Evolutionary conservation across 1,284 basidiomycete genomes (phyloP), one percentile per base, ranked within the genome.

Genomic region (Ganoderma multipileum): DNA sequence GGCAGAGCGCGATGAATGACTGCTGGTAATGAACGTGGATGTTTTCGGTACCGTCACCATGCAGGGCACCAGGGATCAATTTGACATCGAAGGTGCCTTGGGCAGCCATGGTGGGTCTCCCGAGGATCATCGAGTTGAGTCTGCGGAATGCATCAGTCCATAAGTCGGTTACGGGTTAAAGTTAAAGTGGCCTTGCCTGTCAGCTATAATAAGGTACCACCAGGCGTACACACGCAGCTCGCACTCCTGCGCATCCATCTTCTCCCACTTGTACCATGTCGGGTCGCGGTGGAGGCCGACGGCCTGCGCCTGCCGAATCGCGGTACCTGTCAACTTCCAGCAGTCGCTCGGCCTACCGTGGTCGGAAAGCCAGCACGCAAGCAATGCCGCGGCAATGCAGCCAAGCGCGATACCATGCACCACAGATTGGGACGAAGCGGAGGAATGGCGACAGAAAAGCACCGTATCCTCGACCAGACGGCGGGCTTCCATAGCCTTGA

Each of bases 281-380:
- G 85, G 84, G 74, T 87, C 87, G 26, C 82, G 81, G 73, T 87
- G 85, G 75, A 88, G 79, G 1, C 86, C 86, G n/a, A 85, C 78
- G 12, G 72, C 70, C 16, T 78, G 77, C 68, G 44, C 69, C 1
- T 71, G 72, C 14, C 77, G 76, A 44, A 44, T 44, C 14, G 82
- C 83, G 41, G 74, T 78, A 0, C 86, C 86, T 18, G 83, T 76
- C 50, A 88, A 72, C 77, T 86, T 86, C 86, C 86, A 87, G 2
- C 85, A 85, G 72, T 87, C 86, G 69, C 84, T 86, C 33, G 85
- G 77, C 47, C 82, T 80, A 3, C 86, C 85, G 36, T 81, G 76
- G 63, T 85, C 83, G 1, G 83, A 81, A n/a, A 87, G 80, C 71
- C 84, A 86, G 58, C 80, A 80, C 33, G 81, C 81, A 14, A 87